Conservation (phyloP, 805 yeast species). For the Clavispora santaluciae region DNA sequence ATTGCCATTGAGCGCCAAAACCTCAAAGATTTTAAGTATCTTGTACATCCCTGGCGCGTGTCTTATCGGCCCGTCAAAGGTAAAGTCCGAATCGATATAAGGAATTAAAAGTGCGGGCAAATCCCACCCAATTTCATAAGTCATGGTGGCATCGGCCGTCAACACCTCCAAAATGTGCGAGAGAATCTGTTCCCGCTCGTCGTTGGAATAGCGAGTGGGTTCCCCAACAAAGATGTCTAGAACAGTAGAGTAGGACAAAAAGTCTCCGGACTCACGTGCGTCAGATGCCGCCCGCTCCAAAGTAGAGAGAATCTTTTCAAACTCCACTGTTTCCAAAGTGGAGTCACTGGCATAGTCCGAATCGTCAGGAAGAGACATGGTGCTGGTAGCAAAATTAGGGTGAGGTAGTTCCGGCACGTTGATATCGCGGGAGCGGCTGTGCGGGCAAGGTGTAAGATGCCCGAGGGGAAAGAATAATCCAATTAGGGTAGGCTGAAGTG, state of each 20-base stretch:
- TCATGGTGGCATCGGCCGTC: conserved; percentile 41
- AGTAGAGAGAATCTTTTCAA: conserved; percentile 24
- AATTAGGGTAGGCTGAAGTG: too few relatives aligned
- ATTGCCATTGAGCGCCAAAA: conserved; percentile 65
- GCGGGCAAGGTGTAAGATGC: too few relatives aligned
- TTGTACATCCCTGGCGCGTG: conserved; percentile 34
- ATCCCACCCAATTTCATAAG: conserved; percentile 85
- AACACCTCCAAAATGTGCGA: conserved; percentile 42
- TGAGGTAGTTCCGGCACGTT: too few relatives aligned
- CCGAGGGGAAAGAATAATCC: too few relatives aligned
- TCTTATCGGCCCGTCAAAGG: conserved; percentile 26
- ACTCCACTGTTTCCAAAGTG: conserved; percentile 12
- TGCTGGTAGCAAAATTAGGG: background rate
- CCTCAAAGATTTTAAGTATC: conserved; percentile 50
- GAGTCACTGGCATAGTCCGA: conserved; percentile 12
- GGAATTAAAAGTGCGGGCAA: conserved; percentile 64
- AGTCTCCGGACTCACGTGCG: conserved; percentile 50
- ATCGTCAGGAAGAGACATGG: conserved; percentile 11
- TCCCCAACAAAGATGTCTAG: conserved; percentile 56
- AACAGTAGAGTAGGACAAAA: conserved; percentile 65
- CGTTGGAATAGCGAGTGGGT: conserved; percentile 40
- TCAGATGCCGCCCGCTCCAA: conserved; percentile 30
- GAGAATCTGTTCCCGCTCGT: conserved; percentile 50
- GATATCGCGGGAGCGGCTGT: too few relatives aligned
- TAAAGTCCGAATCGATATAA: conserved; percentile 41